These are phyloP conservation scores for Papilionanthe hybrid DNA, from an alignment of 116 monocot genomes.

Conservation along the genomic window DNA sequence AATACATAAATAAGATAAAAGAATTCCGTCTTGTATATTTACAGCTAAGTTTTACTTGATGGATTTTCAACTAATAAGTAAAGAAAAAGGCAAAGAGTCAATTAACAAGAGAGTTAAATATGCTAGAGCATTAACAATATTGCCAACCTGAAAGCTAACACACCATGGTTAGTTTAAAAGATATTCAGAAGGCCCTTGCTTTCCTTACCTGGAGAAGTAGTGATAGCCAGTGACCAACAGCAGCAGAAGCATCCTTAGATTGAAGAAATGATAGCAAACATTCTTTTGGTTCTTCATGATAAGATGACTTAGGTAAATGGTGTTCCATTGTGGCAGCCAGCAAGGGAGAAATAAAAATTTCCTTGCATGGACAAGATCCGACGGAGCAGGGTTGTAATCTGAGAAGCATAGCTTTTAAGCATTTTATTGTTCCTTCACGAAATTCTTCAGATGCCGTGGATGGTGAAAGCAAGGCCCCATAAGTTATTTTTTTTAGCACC, in stretches of 20 bases:
- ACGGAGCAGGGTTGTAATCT: conserved; percentile 48
- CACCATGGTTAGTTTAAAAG: background rate
- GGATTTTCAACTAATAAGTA: background rate
- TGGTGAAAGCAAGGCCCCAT: conserved; percentile 79
- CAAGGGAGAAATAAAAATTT: conserved; percentile 14
- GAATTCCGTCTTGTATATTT: background rate
- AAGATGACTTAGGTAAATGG: conserved; percentile 11
- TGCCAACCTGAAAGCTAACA: background rate
- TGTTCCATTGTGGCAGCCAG: conserved; percentile 8
- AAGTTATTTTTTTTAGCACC: conserved; percentile 74
- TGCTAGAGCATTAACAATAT: background rate
- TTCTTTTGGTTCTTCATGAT: conserved; percentile 36
- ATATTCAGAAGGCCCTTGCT: background rate
- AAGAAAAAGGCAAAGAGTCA: background rate
- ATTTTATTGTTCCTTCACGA: conserved; percentile 66
- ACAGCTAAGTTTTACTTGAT: background rate
- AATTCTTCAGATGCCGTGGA: conserved; percentile 77
- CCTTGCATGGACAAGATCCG: conserved; percentile 53
- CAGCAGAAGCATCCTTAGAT: conserved; percentile 82
- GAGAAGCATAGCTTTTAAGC: conserved; percentile 68
- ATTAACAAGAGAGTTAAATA: background rate
- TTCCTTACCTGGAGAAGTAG: conserved; percentile 73
- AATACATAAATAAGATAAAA: background rate
- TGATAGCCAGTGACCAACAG: conserved; percentile 93
- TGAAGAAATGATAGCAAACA: conserved; percentile 81